These are phyloP conservation scores for Fusarium clavum DNA, from an alignment of 2,329 filamentous ascomycete genomes.

Conservation along the genomic window DNA sequence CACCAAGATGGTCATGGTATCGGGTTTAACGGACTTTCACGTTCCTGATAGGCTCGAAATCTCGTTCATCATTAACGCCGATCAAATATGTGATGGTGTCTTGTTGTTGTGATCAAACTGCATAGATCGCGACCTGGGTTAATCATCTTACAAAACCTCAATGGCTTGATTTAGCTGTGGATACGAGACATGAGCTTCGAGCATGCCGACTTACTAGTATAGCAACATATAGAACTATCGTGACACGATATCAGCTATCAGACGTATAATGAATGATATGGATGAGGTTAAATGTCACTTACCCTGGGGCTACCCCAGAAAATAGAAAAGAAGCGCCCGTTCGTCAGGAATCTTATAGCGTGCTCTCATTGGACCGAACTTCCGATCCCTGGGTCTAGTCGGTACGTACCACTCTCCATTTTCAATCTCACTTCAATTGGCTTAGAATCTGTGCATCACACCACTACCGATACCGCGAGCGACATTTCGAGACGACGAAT, in stretches of 20 bases:
- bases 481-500: conserved; percentile 43
- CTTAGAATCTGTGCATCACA: conserved; percentile 36
- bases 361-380: conserved; percentile 17
- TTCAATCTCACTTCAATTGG: conserved; percentile 12
- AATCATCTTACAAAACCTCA: not conserved
- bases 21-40: not conserved
- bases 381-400: not conserved
- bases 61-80: not conserved
- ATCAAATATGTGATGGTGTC: not conserved
- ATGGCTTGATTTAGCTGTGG: too few species aligned
- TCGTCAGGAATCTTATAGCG: not conserved
- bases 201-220: not conserved
- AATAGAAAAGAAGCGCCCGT: not conserved
- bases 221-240: not conserved
- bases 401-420: conserved; percentile 26
- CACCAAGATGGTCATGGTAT: not conserved
- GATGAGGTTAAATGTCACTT: not conserved
- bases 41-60: not conserved
- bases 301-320: conserved; percentile 14
- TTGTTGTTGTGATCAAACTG: not conserved
- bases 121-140: not conserved
- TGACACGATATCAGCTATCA: not conserved
- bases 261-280: not conserved
- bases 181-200: not conserved
- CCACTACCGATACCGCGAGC: conserved; percentile 35